A percentile compares a stretch with the other conserved stretches of the same genome.
Conservation (phyloP, 2,329 filamentous ascomycete species). For the Colletotrichum costaricense region DNA sequence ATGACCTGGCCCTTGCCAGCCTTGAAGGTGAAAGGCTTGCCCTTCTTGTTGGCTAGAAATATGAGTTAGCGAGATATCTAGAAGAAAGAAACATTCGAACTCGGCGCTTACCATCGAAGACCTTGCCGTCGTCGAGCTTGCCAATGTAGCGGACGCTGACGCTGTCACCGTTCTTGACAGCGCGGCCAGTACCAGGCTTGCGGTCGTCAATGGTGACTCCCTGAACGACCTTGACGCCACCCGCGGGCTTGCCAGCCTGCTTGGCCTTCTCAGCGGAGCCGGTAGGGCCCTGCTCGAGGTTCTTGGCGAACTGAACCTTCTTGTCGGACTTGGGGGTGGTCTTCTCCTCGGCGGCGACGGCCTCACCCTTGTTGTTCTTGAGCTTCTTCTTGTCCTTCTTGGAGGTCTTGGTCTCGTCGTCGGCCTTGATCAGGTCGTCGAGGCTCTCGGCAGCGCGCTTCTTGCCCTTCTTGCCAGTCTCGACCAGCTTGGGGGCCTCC, state of each 20-base stretch:
- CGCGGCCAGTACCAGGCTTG: conserved; percentile 86
- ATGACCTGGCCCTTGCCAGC: conserved; percentile 95
- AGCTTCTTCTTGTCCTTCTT: conserved; percentile 99
- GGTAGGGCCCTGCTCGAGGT: conserved; percentile 96
- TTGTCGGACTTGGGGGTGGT: conserved; percentile 76
- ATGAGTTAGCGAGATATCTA: conserved; percentile 26
- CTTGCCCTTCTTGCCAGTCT: conserved; percentile 75
- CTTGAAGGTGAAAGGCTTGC: conserved; percentile 97
- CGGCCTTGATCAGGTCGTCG: conserved; percentile 85
- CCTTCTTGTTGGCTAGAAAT: conserved; percentile 91
- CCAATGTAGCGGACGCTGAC: conserved; percentile 98
- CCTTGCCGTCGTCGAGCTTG: conserved; percentile 93
- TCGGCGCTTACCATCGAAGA: conserved; percentile 83
- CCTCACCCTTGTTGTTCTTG: conserved; percentile 97
- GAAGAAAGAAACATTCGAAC: conserved; percentile 54
- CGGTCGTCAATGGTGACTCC: conserved; percentile 96
- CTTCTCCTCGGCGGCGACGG: conserved; percentile 71
- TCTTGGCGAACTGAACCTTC: conserved; percentile 99
- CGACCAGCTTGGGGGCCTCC: conserved; percentile 70
- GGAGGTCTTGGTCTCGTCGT: conserved; percentile 81
- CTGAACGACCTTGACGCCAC: conserved; percentile 82
- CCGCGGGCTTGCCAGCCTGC: conserved; percentile 50
- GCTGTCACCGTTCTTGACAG: conserved; percentile 89
- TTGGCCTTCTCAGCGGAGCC: conserved; percentile 67
- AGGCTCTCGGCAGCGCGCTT: conserved; percentile 88